A percentile compares a stretch with the other conserved stretches of the same genome.
These are phyloP conservation scores for Talaromyces sp. DNA, from an alignment of 2,329 filamentous ascomycete genomes.

Conservation along the genomic window DNA sequence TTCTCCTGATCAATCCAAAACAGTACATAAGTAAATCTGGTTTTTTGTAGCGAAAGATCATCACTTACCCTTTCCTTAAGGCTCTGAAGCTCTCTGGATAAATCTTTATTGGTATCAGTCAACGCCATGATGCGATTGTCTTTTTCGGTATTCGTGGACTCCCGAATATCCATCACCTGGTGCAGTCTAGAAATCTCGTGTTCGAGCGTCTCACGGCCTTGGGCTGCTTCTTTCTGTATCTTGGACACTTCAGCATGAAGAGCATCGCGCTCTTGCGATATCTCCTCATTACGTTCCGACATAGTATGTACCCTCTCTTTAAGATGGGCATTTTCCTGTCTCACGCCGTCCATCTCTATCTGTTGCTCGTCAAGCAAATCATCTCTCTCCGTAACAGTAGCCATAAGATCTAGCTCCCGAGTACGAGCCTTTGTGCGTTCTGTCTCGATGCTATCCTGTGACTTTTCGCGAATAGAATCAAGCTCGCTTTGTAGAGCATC, in stretches of 20 bases:
- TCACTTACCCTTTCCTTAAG: slow-evolving; percentile 17
- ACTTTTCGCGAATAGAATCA: slow-evolving; percentile 28
- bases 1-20: background rate
- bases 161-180: slow-evolving; percentile 7
- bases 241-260: slow-evolving; percentile 1
- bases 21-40: background rate
- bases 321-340: slow-evolving; percentile 13
- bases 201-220: slow-evolving; percentile 19
- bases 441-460: slow-evolving; percentile 21
- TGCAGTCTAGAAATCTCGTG: slow-evolving; percentile 21
- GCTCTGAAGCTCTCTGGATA: slow-evolving; percentile 9
- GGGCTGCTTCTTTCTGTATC: slow-evolving; percentile 14
- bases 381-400: slow-evolving; percentile 40
- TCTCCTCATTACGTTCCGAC: slow-evolving; percentile 18
- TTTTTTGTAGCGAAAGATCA: background rate
- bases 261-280: slow-evolving; percentile 17
- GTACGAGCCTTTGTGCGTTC: slow-evolving; percentile 27
- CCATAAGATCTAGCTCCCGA: slow-evolving; percentile 39
- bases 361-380: slow-evolving; percentile 41
- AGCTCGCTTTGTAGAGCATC: slow-evolving; percentile 32
- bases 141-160: slow-evolving; percentile 7
- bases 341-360: slow-evolving; percentile 25
- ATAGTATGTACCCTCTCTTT: slow-evolving; percentile 11
- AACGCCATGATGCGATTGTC: slow-evolving; percentile 6
- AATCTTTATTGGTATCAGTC: slow-evolving; percentile 2